These are phyloP conservation scores for Ailanthus altissimus DNA, from an alignment of 345 rosid genomes.

Conservation along the genomic window DNA sequence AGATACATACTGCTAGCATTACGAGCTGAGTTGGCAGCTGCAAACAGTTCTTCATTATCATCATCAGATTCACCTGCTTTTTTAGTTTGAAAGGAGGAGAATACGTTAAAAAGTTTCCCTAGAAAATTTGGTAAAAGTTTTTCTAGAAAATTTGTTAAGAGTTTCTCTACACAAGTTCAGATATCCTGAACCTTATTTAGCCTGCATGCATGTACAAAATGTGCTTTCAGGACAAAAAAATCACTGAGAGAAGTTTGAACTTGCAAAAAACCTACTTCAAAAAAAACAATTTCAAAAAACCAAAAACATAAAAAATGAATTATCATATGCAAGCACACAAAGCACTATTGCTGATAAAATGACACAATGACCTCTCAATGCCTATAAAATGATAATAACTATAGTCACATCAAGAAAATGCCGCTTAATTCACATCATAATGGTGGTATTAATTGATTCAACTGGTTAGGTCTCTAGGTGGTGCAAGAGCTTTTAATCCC, in stretches of 20 bases:
- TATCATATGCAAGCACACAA: neutral
- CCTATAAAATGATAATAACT: conserved; percentile 2
- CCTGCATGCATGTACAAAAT: neutral
- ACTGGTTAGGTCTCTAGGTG: neutral
- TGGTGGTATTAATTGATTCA: neutral
- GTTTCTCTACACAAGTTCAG: neutral
- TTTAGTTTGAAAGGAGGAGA: conserved; percentile 1
- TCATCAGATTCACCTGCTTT: conserved; percentile 84
- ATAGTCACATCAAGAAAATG: neutral
- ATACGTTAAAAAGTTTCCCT: too few relatives aligned
- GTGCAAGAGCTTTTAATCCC: neutral
- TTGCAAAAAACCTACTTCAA: conserved; percentile 11
- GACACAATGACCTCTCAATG: neutral
- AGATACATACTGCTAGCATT: conserved; percentile 62
- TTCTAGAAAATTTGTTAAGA: too few relatives aligned
- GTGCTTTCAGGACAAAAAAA: neutral
- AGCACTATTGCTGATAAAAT: neutral
- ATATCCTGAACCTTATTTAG: neutral
- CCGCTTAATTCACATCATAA: neutral
- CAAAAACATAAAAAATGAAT: neutral
- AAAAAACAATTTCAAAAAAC: neutral
- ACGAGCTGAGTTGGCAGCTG: conserved; percentile 79
- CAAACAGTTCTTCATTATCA: conserved; percentile 80
- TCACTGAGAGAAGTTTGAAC: conserved; percentile 2
- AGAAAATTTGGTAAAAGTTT: too few relatives aligned